Percentiles rank a stretch among this genome's conserved stretches.
Conservation (phyloP, 2,329 filamentous ascomycete species). For the Gnomoniopsis sp. region DNA sequence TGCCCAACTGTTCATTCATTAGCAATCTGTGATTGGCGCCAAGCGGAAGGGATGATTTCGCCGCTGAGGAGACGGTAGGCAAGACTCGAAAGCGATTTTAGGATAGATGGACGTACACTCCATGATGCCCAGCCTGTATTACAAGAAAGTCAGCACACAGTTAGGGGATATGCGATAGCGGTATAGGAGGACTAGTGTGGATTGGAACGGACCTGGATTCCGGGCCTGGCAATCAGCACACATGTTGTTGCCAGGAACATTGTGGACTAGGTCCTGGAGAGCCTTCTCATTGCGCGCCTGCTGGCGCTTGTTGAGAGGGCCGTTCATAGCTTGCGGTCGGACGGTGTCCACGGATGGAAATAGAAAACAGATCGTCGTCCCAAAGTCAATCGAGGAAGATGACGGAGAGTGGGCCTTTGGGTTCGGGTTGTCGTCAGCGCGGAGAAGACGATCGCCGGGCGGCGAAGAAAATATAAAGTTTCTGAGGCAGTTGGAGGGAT, state of each 20-base stretch:
- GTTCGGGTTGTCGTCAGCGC: not conserved
- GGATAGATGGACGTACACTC: constrained; percentile 63
- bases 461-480: not conserved
- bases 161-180: constrained; percentile 16
- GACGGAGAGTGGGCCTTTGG: not conserved
- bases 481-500: not conserved
- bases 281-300: constrained; percentile 94
- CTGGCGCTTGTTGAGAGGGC: constrained; percentile 76
- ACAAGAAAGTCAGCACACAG: not conserved
- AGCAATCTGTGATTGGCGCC: not conserved
- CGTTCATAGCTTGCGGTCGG: constrained; percentile 3
- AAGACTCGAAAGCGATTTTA: constrained; percentile 2
- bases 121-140: constrained; percentile 86
- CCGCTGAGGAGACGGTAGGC: constrained; percentile 11
- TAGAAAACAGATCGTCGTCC: not conserved
- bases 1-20: constrained; percentile 64
- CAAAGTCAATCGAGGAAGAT: not conserved
- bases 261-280: constrained; percentile 84
- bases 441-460: not conserved
- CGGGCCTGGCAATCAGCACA: constrained; percentile 91
- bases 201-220: constrained; percentile 74
- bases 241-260: constrained; percentile 79
- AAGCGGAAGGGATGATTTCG: constrained; percentile 6
- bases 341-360: not conserved
- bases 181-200: constrained; percentile 27